phyloP scores from a whole-genome alignment of 768 basidiomycete genomes.

The Cyclocybe cylindracea region DNA sequence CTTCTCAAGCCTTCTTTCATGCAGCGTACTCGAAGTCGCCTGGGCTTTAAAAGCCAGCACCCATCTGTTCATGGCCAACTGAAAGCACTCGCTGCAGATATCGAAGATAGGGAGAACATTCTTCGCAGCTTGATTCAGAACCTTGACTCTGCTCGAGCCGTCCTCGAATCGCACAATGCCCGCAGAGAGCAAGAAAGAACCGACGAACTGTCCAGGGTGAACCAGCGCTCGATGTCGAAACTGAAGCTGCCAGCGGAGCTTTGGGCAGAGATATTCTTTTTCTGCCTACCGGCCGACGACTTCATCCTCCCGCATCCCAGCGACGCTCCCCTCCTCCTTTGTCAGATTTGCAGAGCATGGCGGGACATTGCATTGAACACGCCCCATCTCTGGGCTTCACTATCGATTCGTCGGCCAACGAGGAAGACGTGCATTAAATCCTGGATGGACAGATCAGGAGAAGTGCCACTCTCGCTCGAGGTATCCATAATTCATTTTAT shows the following conservation, averaged over 20 bases:
- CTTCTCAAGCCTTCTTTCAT: too few species aligned
- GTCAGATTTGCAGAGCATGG: slow-evolving; percentile 23
- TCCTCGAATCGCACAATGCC: too few species aligned
- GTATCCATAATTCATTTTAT: slow-evolving; percentile 16
- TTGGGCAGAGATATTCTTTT: slow-evolving; percentile 24
- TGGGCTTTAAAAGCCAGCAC: too few species aligned
- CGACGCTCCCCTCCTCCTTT: slow-evolving; percentile 21
- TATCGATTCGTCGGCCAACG: slow-evolving; percentile 16
- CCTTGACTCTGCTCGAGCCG: too few species aligned
- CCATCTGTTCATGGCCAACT: too few species aligned
- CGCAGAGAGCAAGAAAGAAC: too few species aligned
- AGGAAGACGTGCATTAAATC: slow-evolving; percentile 15
- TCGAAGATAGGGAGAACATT: too few species aligned
- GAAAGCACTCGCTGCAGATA: too few species aligned
- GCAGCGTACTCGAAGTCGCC: too few species aligned
- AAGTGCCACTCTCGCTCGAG: slow-evolving; percentile 16
- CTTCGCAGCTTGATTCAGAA: too few species aligned
- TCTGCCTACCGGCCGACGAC: slow-evolving; percentile 18
- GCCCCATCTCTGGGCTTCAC: slow-evolving; percentile 22
- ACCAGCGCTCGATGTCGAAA: too few species aligned
- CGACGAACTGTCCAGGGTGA: too few species aligned
- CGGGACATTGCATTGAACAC: slow-evolving; percentile 19
- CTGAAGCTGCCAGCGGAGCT: slow-evolving; percentile 19
- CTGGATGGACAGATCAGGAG: slow-evolving; percentile 21
- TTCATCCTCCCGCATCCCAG: slow-evolving; percentile 18